These are phyloP conservation scores for Geoglossum cookeanum DNA, from an alignment of 2,329 filamentous ascomycete species.

Conservation along the genomic window DNA sequence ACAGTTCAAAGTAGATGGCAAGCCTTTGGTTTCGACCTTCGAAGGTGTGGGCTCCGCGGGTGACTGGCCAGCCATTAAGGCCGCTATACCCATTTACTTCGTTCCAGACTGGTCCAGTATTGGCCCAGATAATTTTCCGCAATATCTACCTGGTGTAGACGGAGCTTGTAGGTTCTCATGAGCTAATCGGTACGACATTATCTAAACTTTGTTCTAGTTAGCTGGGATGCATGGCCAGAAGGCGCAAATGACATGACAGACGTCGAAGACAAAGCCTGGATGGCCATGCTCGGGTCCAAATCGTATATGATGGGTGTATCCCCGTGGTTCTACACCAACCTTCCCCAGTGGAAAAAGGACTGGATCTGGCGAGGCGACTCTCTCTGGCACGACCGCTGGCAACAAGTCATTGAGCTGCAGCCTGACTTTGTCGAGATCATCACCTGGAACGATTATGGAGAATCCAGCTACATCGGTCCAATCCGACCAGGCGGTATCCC, in stretches of 20 bases:
- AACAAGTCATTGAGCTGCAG: conserved; percentile 28
- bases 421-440: conserved; percentile 36
- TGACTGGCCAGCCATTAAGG: conserved; percentile 25
- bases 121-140: conserved; percentile 18
- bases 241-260: conserved; percentile 23
- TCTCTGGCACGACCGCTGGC: conserved; percentile 41
- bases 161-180: conserved; percentile 16
- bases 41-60: conserved; percentile 26
- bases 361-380: conserved; percentile 44
- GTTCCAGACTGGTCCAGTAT: conserved; percentile 30
- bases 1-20: conserved; percentile 23
- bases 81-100: conserved; percentile 21
- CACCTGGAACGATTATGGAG: conserved; percentile 42
- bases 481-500: conserved; percentile 25
- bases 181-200: not conserved
- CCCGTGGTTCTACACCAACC: conserved; percentile 33
- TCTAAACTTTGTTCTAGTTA: conserved; percentile 13
- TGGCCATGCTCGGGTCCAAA: conserved; percentile 20
- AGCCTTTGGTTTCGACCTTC: conserved; percentile 32
- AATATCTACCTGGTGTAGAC: conserved; percentile 16
- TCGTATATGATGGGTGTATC: conserved; percentile 15
- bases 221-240: conserved; percentile 32
- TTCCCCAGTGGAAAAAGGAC: conserved; percentile 37
- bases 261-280: conserved; percentile 27
- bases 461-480: conserved; percentile 38